Base-by-base conservation (phyloP, 257 asterid species). In the Jaltomata sinuosa region DNA sequence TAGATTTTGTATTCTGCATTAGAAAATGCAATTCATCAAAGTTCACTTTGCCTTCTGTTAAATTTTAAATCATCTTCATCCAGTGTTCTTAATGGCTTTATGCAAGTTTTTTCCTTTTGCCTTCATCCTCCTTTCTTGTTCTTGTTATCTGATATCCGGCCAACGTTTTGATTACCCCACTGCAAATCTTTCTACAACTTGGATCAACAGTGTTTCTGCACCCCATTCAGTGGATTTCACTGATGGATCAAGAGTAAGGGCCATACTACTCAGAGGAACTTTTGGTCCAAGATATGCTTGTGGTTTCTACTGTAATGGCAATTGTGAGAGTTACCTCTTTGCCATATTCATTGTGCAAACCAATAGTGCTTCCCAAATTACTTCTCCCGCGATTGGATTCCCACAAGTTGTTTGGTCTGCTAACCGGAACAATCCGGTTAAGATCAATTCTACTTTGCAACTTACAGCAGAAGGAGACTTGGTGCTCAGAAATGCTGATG, bases 371-470 rank as follows among this genome's bases (percentile, higher is more conserved):
- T 57, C 61, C 59, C 3, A 0, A 3, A 57, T 81, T 9, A 59
- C 16, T 61, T 6, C 2, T 5, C 45, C 29, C 1, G 15, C 2
- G 5, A 16, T 25, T 59, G 65, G 54, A 45, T 47, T n/a, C 59
- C 83, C 85, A 18, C 72, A 82, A 31, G 53, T 83, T 47, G 86
- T 87, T 53, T 87, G 86, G 90, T 83, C 85, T 42, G 86, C 90
- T 40, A 87, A 83, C 81, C 27, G 85, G 55, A 79, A 83, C 59
- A 38, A 49, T 12, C 86, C 86, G 0, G 90, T 87, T 38, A 67
- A 61, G 59, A 76, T 36, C 12, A 79, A 85, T 57, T 62, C 88
- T 0, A 78, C 64, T 18, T 61, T 85, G 86, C n/a, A 85, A 15
- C 21, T 87, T 42, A 83, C 76, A 12, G n/a, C 34, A 50, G 79